Base-by-base conservation (phyloP, 2,329 filamentous ascomycete genomes). In the Colletotrichum gigasporum region DNA sequence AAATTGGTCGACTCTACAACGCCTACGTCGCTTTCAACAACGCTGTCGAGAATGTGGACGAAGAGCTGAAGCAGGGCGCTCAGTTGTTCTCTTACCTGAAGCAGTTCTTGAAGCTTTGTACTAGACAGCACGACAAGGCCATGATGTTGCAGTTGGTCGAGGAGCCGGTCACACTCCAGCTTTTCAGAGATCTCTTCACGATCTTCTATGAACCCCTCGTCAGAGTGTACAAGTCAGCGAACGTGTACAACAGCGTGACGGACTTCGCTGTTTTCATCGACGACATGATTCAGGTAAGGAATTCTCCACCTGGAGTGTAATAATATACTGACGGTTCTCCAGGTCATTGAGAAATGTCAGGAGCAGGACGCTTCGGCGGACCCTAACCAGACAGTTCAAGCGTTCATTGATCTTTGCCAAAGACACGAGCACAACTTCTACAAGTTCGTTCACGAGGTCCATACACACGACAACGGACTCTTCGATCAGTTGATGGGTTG, bases 181-280 rank as follows among this genome's bases (percentile, higher is more conserved):
- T 99, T 26, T 96, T 99, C 85, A 89, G 94, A 48, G 96, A 99
- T 73, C 85, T 99, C 22, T 98, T 99, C 76, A 97, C 94, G 32
- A 98, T 99, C 74, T 99, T 99, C 81, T 99, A 99, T 79, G 96
- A 99, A 75, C 96, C 96, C 0, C 88, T 99, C 20, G 93, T 99
- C 14, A 88, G 96, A 48, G 96, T 99, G 0, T 99, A 99, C 84
- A 99, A 98, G 80, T 97, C 94, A 18, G 96, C 96, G 68, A 99
- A 98, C 71, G 95, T 99, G 24, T 98, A 98, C 83, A 96, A 90
- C 82, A 96, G 92, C 74, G 95, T 99, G 65, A 98, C 95, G 0
- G 96, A 99, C 77, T 98, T 99, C 80, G 92, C 95, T 0, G 84
- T 89, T 37, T 99, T 99, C 71, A 88, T 96, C 55, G 94, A 97